Conservation (phyloP, 2,329 filamentous ascomycete species). For the Pseudocercospora fuligena region DNA sequence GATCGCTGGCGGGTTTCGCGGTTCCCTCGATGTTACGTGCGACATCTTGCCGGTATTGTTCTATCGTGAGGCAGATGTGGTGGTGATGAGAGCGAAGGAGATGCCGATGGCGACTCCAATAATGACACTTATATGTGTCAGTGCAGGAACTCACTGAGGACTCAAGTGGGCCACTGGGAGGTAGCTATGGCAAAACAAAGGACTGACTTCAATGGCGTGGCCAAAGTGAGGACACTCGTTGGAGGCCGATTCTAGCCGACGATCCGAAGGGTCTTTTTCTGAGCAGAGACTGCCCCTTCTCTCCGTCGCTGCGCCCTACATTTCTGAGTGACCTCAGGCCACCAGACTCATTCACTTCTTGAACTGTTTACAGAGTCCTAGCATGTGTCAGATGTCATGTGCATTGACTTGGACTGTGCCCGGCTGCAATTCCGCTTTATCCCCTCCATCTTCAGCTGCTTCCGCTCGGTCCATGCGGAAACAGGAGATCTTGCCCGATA, state of each 20-base stretch:
- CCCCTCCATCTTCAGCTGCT: background rate
- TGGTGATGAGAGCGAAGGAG: background rate
- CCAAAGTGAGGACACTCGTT: background rate
- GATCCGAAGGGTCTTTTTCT: slow-evolving; percentile 11
- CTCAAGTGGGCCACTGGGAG: background rate
- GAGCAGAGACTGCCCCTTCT: slow-evolving; percentile 2
- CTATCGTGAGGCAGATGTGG: background rate
- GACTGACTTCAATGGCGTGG: background rate
- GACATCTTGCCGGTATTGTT: slow-evolving; percentile 35
- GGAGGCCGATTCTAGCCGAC: slow-evolving; percentile 18
- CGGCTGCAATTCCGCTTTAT: background rate
- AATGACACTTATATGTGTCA: background rate
- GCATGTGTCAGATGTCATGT: no score
- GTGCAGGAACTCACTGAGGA: background rate
- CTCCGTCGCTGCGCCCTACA: background rate
- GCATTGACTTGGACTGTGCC: no score
- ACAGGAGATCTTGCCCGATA: no score
- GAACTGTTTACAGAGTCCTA: no score
- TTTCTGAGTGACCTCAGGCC: background rate
- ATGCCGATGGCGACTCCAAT: background rate
- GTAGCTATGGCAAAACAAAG: background rate
- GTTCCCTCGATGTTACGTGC: slow-evolving; percentile 49
- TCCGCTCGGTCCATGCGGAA: background rate
- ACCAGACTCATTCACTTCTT: no score
- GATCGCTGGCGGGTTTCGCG: slow-evolving; percentile 58